Conservation (phyloP, 2,329 filamentous ascomycete genomes). For the Aspergillus fijiensis region DNA sequence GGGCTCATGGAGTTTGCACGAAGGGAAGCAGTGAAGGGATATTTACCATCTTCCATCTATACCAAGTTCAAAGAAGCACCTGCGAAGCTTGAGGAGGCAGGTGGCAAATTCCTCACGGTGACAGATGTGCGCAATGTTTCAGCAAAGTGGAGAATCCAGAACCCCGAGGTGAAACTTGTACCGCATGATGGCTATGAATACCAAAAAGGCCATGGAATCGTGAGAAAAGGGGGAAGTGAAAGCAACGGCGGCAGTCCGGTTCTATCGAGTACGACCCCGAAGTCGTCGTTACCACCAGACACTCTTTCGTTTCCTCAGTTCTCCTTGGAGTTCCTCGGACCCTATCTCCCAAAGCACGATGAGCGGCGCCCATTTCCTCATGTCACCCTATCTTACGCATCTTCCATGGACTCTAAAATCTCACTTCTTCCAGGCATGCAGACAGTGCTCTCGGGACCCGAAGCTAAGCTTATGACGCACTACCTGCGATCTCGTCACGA, state of each 20-base stretch:
- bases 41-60: constrained; percentile 50
- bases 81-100: constrained; percentile 45
- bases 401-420: constrained; percentile 80
- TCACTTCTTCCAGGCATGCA: constrained; percentile 75
- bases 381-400: constrained; percentile 85
- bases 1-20: constrained; percentile 49
- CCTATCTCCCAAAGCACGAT: constrained; percentile 50
- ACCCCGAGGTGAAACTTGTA: constrained; percentile 44
- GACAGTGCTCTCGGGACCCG: constrained; percentile 77
- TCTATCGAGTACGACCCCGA: constrained; percentile 13
- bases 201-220: constrained; percentile 45
- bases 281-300: constrained; percentile 35
- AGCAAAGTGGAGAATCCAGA: constrained; percentile 49
- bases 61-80: constrained; percentile 49
- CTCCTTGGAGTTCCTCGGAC: constrained; percentile 48
- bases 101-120: constrained; percentile 47
- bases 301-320: constrained; percentile 48
- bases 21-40: constrained; percentile 47
- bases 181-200: constrained; percentile 48
- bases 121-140: constrained; percentile 51
- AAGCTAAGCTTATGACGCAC: constrained; percentile 91
- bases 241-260: constrained; percentile 12
- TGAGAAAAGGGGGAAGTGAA: constrained; percentile 29
- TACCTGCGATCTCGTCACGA: constrained; percentile 79
- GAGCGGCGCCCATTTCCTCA: constrained; percentile 46